Evolutionary conservation across 1,139 yeast genomes (phyloP).

Genomic region (Lodderomyces oxycetoniae): DNA sequence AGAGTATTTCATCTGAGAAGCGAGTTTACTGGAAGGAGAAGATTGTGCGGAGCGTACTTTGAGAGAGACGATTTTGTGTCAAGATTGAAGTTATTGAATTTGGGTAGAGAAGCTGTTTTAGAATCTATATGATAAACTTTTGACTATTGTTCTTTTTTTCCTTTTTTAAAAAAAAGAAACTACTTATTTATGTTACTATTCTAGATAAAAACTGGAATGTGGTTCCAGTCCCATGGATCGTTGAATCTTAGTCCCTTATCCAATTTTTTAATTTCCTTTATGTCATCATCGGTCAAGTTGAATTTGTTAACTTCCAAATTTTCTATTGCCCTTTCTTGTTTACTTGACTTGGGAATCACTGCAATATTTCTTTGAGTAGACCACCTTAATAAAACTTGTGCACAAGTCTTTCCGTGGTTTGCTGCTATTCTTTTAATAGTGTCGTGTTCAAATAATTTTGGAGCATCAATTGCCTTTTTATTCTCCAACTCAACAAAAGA

Average conservation of each 20-base stretch:
- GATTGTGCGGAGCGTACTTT: constrained; percentile 75
- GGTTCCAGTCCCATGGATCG: constrained; percentile 73
- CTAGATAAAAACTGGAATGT: constrained; percentile 46
- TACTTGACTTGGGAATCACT: constrained; percentile 71
- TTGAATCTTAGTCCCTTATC: constrained; percentile 75
- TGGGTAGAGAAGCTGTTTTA: constrained; percentile 50
- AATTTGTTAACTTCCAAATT: constrained; percentile 56
- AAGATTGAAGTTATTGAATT: constrained; percentile 46
- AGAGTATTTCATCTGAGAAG: constrained; percentile 70
- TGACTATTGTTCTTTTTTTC: too few species aligned
- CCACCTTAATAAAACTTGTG: constrained; percentile 75
- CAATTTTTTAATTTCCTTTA: constrained; percentile 48
- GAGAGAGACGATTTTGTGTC: constrained; percentile 68
- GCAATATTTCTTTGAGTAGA: constrained; percentile 71
- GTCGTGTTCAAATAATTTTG: constrained; percentile 53
- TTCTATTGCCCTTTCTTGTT: constrained; percentile 52
- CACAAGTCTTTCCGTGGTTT: constrained; percentile 48
- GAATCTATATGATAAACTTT: constrained; percentile 25
- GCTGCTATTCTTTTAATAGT: constrained; percentile 50
- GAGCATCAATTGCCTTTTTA: constrained; percentile 48
- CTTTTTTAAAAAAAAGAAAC: too few species aligned
- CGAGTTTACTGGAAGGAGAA: constrained; percentile 63
- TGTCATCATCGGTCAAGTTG: constrained; percentile 51
- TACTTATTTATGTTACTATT: too few species aligned
- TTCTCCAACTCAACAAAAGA: constrained; percentile 58